Evolutionary conservation across 2,329 filamentous ascomycete species (phyloP), one percentile per base, ranked within the genome.

Genomic region (Sarocladiaceae sp.): DNA sequence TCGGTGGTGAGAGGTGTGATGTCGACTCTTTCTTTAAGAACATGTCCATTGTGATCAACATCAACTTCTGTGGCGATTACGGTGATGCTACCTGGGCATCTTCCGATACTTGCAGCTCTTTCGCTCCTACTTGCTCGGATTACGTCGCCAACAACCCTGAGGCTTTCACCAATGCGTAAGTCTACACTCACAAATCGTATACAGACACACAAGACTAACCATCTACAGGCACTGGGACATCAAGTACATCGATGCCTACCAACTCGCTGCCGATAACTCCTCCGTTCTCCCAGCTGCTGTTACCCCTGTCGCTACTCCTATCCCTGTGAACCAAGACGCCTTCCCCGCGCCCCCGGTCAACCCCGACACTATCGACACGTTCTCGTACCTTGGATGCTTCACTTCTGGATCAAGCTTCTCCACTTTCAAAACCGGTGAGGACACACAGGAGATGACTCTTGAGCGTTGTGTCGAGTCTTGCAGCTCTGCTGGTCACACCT

Each of bases 31-130:
- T 82, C 59, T 92, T 93, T 68, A 76, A 73, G 51, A 73, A 86
- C 50, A 79, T 92, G 75, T 82, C 81, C 57, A 80, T 95, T 53
- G 83, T 89, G 36, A 79, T 91, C 59, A 84, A 90, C 62, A 91
- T 83, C 39, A 75, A 88, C 50, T 90, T 94, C 64, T 94, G 90
- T 62, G 89, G 89, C 23, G 82, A 86, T 60, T 92, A 87, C 76
- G 87, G 86, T 1, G 83, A 66, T 37, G 65, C 64, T 4, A 62
- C 68, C 15, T 79, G 76, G 76, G 65, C 63, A 17, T 58, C 58
- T 4, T 58, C 63, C 12, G 68, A 72, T 15, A 62, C 68, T 13
- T 78, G 74, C 56, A 60, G 60, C 52, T 53, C 59, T 10, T 63
- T 68, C n/a, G 74, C 74, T 0, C 59, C 69, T 4, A 75, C 73